Base-by-base conservation (phyloP, 768 basidiomycete species). In the Cubamyces sp. region DNA sequence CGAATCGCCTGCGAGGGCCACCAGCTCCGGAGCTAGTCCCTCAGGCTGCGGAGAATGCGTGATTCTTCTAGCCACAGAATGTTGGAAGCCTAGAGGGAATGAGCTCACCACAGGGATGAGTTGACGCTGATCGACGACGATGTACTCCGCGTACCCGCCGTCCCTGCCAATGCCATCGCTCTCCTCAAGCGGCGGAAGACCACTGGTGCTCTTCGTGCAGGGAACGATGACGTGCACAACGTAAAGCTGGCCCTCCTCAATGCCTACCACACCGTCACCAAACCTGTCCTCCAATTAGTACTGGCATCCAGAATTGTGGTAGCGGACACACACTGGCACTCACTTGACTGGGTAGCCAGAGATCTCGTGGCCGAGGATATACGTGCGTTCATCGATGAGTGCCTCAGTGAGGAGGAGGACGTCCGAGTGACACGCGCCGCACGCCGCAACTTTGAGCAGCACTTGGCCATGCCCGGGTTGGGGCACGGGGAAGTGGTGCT, bases 381-480 rank as follows among this genome's bases (percentile, higher is more conserved):
- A 57, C 19, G 37, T 40, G 19, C 45, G 46, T 34, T 45, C 34
- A 21, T 48, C 55, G 14, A 39, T 45, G 55, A 39, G 12, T 12
- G 55, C 55, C 34, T 30, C 30, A 15, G 46, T 48, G 34, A 57
- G 55, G 26, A 48, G 21, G 19, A 26, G 16, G 18, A 40, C 34
- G 23, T 57, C 55, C 3, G 46, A 37, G 46, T 57, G 55, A 23
- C 55, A 57, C 6, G 39, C 46, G 21, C 46, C 55, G 34, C 30
- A 37, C 5, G 55, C 55, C 8, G 55, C 45, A 43, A 81, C 52
- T 60, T 78, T 76, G 58, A 82, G 71, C 52, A 84, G 71, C 16
- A 82, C 53, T 60, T 84, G 72, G 6, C 75, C 75, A 5, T 66
- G 65, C 1, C 75, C 74, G 0, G 80, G 80, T 47, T 65, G 70